Percentiles rank a stretch among this genome's conserved stretches.
Evolutionary conservation across 495 filamentous ascomycete species (phyloP).

Genomic region (Rostrohypoxylon terebratum): DNA sequence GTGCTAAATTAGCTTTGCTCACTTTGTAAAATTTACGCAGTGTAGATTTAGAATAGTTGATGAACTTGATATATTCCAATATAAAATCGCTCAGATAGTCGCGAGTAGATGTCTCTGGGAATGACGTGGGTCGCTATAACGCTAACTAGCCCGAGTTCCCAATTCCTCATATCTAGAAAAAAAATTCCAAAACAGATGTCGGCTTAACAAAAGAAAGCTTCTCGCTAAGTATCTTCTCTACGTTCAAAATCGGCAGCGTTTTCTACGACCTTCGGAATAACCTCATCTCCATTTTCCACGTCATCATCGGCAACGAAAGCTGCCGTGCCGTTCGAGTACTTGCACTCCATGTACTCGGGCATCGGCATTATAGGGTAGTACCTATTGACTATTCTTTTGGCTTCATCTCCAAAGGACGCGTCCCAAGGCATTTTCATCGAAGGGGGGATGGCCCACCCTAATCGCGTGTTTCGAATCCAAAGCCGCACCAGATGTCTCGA

Average conservation of each 20-base stretch:
- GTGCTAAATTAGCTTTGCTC: neutral
- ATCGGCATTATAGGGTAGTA: conserved; percentile 54
- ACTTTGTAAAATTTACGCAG: neutral
- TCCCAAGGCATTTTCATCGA: conserved; percentile 60
- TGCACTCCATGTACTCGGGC: conserved; percentile 56
- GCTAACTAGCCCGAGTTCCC: no score
- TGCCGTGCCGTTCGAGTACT: conserved; percentile 59
- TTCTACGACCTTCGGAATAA: neutral
- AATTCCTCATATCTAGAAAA: neutral
- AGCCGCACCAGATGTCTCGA: conserved; percentile 63
- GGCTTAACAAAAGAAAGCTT: neutral
- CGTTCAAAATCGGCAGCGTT: neutral
- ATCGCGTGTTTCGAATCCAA: conserved; percentile 60
- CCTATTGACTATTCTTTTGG: conserved; percentile 37
- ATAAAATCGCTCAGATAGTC: neutral
- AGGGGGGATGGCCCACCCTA: conserved; percentile 56
- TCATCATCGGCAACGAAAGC: conserved; percentile 54
- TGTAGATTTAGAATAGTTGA: no score
- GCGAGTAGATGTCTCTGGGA: neutral
- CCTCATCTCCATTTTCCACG: conserved; percentile 47
- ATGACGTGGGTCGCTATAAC: neutral
- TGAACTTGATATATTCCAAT: neutral
- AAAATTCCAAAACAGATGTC: neutral
- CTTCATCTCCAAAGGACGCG: conserved; percentile 53
- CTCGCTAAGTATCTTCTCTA: neutral